Base-by-base conservation (phyloP, 495 filamentous ascomycete species). In the Neohortaea acidophila region DNA sequence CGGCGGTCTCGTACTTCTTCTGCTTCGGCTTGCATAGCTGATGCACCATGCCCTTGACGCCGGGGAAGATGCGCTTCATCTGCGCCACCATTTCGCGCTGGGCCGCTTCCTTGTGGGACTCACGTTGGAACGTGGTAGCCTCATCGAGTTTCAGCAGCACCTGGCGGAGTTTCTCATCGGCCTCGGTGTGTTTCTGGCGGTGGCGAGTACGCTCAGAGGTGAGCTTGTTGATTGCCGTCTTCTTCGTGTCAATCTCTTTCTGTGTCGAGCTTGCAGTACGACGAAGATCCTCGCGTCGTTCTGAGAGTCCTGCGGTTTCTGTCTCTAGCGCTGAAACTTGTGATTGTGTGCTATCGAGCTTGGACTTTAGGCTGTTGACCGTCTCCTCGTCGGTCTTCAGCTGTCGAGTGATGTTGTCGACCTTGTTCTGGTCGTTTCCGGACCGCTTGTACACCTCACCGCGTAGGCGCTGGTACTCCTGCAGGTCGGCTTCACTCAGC, bases 21-120 rank as follows among this genome's bases (percentile, higher is more conserved):
- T 93, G 82, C 59, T 89, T 92, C 2, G 89, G 86, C 47, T 83
- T 84, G 66, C 89, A 94, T 13, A 96, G 72, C 51, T 94, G 84
- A 43, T 83, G 81, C 36, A 94, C 72, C 27, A 85, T 77, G 5
- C 89, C 89, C 35, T 78, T 82, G 22, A 96, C 89, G 35, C 85
- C 87, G 0, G 83, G 82, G 49, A 84, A 96, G 43, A 92, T 79
- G 15, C 85, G 79, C 59, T 86, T 94, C 41, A 99, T 65, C 17
- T 83, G 75, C 2, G 73, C 72, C 34, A 94, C 76, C 45, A 79
- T 75, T 53, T 91, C 84, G 44, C 77, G 79, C 44, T 75, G 73
- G 29, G 74, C 63, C 11, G 70, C 59, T 43, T 96, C 87, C 54
- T 72, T 81, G 45, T 86, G 80, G 41, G 69, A 84, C 58, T 92